Evolutionary conservation across 2,329 filamentous ascomycete genomes (phyloP).

Genomic region (Trichoderma atroviride): DNA sequence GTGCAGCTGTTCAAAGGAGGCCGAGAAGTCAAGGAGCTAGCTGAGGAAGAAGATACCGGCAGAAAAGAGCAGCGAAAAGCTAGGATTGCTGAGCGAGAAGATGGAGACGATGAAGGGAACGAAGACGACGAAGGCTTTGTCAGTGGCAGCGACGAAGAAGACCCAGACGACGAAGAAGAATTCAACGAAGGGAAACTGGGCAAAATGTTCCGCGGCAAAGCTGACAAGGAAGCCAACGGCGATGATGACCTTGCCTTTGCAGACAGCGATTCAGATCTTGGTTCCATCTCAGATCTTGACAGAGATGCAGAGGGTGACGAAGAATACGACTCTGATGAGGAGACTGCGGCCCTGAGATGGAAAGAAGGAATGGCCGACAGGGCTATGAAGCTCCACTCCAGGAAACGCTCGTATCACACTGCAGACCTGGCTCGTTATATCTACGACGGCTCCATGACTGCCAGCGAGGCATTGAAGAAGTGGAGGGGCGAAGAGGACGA

Average conservation of each 20-base stretch:
- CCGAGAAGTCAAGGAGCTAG: conserved; percentile 62
- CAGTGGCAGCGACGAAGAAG: conserved; percentile 56
- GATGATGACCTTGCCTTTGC: conserved; percentile 85
- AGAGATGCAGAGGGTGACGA: conserved; percentile 51
- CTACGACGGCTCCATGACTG: conserved; percentile 79
- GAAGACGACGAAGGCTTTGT: conserved; percentile 59
- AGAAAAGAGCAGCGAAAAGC: conserved; percentile 61
- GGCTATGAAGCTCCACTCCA: conserved; percentile 71
- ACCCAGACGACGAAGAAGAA: conserved; percentile 58
- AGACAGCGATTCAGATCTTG: conserved; percentile 94
- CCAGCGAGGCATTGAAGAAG: conserved; percentile 72
- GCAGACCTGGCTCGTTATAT: conserved; percentile 83
- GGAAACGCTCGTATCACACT: conserved; percentile 72
- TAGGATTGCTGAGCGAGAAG: conserved; percentile 62
- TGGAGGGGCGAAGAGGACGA: conserved; percentile 73
- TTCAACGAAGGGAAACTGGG: conserved; percentile 63
- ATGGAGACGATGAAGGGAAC: conserved; percentile 60
- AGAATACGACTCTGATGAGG: conserved; percentile 64
- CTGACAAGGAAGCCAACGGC: conserved; percentile 51
- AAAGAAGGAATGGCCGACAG: conserved; percentile 82
- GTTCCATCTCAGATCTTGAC: conserved; percentile 70
- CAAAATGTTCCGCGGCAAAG: conserved; percentile 58
- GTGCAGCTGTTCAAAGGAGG: conserved; percentile 85
- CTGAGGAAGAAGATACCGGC: conserved; percentile 59
- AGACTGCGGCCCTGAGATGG: conserved; percentile 77